These are phyloP conservation scores for Phialocephala subalpina DNA, from an alignment of 2,329 filamentous ascomycete genomes.

Conservation along the genomic window DNA sequence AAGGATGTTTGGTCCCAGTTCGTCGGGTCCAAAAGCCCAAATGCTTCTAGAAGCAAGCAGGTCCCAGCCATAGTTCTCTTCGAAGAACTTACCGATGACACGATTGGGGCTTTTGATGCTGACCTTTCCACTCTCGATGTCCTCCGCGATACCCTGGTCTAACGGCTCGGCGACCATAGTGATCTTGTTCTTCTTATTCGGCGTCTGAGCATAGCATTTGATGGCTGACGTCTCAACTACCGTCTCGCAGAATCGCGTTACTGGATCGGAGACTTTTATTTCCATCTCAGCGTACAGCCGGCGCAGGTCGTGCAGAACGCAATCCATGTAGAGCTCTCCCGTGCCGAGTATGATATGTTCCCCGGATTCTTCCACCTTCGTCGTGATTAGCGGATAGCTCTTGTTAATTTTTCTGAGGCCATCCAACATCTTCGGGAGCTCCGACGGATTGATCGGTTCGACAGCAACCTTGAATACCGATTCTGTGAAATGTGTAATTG, in stretches of 20 bases:
- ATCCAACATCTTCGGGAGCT: constrained; percentile 98
- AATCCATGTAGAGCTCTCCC: constrained; percentile 99
- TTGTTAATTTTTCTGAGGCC: constrained; percentile 97
- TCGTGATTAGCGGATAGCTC: constrained; percentile 93
- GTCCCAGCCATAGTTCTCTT: constrained; percentile 97
- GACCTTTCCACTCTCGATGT: constrained; percentile 91
- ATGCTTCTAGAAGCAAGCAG: constrained; percentile 92
- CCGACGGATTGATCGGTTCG: constrained; percentile 97
- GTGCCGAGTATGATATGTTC: constrained; percentile 96
- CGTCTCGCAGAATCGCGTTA: constrained; percentile 97
- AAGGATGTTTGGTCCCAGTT: constrained; percentile 92
- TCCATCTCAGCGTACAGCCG: constrained; percentile 98
- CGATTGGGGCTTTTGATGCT: constrained; percentile 92
- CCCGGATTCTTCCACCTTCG: constrained; percentile 97
- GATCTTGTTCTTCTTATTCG: constrained; percentile 99
- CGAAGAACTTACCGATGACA: constrained; percentile 95
- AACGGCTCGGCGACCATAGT: constrained; percentile 98
- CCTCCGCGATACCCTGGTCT: constrained; percentile 91
- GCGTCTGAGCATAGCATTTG: constrained; percentile 96
- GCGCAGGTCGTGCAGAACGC: constrained; percentile 92
- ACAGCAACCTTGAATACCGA: constrained; percentile 98
- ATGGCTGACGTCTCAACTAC: constrained; percentile 97
- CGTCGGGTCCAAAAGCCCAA: constrained; percentile 98
- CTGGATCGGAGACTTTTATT: constrained; percentile 97
- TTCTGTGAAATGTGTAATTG: constrained; percentile 93